A percentile compares a stretch with the other conserved stretches of the same genome.
phyloP scores from a whole-genome alignment of 805 yeast genomes.

The Candida ovalis region DNA sequence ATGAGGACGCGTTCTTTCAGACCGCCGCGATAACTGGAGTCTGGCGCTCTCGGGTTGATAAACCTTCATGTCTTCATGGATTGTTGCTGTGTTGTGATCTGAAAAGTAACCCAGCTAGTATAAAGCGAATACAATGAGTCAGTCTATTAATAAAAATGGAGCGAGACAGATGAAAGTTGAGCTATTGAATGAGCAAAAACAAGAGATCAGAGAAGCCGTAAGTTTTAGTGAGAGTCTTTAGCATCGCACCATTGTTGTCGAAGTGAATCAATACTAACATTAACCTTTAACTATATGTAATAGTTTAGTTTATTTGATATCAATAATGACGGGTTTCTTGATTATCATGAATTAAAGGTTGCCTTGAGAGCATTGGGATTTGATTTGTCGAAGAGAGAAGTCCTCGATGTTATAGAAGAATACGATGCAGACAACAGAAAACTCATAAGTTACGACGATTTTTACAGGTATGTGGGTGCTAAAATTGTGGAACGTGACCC shows the following conservation, averaged over 20 bases:
- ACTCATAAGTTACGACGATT: constrained; percentile 75
- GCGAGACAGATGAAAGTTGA: constrained; percentile 51
- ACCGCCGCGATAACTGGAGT: too few relatives aligned
- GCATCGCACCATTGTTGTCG: too few relatives aligned
- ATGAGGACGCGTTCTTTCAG: neutral
- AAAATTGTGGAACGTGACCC: constrained; percentile 89
- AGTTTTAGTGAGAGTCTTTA: too few relatives aligned
- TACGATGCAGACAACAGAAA: constrained; percentile 75
- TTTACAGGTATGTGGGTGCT: constrained; percentile 75
- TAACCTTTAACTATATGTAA: neutral
- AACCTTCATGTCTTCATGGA: too few relatives aligned
- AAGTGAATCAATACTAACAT: too few relatives aligned
- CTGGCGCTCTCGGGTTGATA: too few relatives aligned
- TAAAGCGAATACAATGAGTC: constrained; percentile 2
- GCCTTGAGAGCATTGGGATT: constrained; percentile 94
- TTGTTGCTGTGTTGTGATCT: too few relatives aligned
- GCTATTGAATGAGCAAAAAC: constrained; percentile 79
- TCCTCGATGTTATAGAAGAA: constrained; percentile 71
- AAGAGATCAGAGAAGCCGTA: constrained; percentile 84
- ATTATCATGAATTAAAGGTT: constrained; percentile 89
- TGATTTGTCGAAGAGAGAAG: constrained; percentile 71
- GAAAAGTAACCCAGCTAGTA: too few relatives aligned
- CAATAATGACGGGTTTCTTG: constrained; percentile 86
- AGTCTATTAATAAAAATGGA: constrained; percentile 18
- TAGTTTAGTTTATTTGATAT: constrained; percentile 80